A percentile compares a stretch with the other conserved stretches of the same genome.
phyloP scores from a whole-genome alignment of 352 stramenopile genomes.

The Phytophthora palmivora region DNA sequence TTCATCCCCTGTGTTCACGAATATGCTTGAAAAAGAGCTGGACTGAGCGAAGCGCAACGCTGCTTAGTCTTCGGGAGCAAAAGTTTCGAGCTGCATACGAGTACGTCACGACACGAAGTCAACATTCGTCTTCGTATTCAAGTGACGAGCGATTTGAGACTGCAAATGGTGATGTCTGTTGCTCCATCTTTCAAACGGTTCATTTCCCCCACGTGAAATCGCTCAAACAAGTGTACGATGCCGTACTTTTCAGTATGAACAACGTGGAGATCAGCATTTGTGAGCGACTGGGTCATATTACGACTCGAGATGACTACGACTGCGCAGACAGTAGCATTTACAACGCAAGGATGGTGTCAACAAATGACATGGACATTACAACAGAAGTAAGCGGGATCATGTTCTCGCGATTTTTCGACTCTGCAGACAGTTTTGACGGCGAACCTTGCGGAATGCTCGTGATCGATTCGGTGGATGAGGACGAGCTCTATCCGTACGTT shows the following conservation, averaged over 20 bases:
- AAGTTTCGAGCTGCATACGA: too few species aligned
- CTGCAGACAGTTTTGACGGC: neutral
- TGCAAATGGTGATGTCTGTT: too few species aligned
- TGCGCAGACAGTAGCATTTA: conserved; percentile 16
- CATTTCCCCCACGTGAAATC: conserved; percentile 30
- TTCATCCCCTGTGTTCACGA: too few species aligned
- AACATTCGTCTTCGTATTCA: too few species aligned
- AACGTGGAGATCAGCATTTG: conserved; percentile 24
- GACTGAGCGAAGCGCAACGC: too few species aligned
- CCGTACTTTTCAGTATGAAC: conserved; percentile 17
- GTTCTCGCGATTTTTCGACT: too few species aligned
- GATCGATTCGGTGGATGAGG: conserved; percentile 21
- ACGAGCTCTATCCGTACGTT: neutral
- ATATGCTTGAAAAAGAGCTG: too few species aligned
- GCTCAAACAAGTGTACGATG: conserved; percentile 29
- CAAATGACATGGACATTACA: neutral
- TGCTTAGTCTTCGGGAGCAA: too few species aligned
- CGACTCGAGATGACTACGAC: conserved; percentile 36
- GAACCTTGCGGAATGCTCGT: conserved; percentile 8
- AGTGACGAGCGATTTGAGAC: too few species aligned
- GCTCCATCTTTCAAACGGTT: conserved; percentile 26
- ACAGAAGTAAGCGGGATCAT: too few species aligned
- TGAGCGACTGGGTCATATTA: conserved; percentile 35
- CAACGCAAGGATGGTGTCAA: conserved; percentile 15
- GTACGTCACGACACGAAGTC: too few species aligned